A percentile compares a stretch with the other conserved stretches of the same genome.
These are phyloP conservation scores for Thyridium curvatum DNA, from an alignment of 2,329 filamentous ascomycete species.

Conservation along the genomic window DNA sequence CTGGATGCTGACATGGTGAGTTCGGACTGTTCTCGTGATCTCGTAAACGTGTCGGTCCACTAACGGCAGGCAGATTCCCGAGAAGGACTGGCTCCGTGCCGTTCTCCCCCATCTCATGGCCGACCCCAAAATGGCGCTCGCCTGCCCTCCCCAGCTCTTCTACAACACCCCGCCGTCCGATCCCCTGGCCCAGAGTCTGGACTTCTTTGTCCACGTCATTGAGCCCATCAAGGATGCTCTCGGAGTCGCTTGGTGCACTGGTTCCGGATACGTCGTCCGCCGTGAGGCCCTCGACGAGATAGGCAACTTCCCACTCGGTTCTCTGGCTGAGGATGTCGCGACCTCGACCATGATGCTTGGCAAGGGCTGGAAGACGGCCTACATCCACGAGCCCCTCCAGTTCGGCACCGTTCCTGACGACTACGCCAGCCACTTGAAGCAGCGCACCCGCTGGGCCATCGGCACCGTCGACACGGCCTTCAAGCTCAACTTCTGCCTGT, in stretches of 20 bases:
- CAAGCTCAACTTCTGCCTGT: constrained; percentile 55
- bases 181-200: constrained; percentile 50
- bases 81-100: constrained; percentile 52
- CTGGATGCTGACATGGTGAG: constrained; percentile 59
- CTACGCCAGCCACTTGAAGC: constrained; percentile 47
- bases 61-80: constrained; percentile 41
- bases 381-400: constrained; percentile 52
- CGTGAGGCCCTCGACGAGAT: constrained; percentile 55
- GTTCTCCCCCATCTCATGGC: constrained; percentile 53
- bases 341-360: constrained; percentile 54
- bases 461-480: constrained; percentile 52
- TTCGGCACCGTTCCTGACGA: constrained; percentile 55
- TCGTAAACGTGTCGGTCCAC: not conserved
- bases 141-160: constrained; percentile 56
- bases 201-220: constrained; percentile 50
- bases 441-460: constrained; percentile 50
- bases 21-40: constrained; percentile 1
- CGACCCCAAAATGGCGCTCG: constrained; percentile 50
- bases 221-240: constrained; percentile 44
- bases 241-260: constrained; percentile 57
- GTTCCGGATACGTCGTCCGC: constrained; percentile 54
- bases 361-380: constrained; percentile 56
- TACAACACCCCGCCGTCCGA: constrained; percentile 56
- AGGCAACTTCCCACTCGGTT: constrained; percentile 54
- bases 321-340: constrained; percentile 54